Percentiles rank a stretch among this genome's conserved stretches.
phyloP scores from a whole-genome alignment of 169 alveolate genomes.

The Fabrea salina region DNA sequence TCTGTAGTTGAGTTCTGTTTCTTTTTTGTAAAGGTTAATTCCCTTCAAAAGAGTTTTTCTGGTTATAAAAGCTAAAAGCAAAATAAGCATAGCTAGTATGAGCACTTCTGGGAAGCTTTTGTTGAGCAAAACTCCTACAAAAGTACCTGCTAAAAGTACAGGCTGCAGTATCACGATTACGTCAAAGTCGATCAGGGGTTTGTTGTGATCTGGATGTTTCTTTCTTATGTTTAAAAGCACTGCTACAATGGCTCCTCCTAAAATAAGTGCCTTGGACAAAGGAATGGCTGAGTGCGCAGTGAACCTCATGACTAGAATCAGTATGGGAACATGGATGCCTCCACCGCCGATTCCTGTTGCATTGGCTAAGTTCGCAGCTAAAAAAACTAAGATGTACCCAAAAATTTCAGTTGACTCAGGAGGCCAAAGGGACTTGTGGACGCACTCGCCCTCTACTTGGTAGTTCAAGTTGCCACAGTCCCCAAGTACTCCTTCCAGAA shows the following conservation, averaged over 20 bases:
- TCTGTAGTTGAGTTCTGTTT: constrained; percentile 2
- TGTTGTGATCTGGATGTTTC: constrained; percentile 46
- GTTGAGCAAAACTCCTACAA: constrained; percentile 79
- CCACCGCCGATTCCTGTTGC: constrained; percentile 89
- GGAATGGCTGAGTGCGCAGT: constrained; percentile 76
- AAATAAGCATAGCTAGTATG: constrained; percentile 41
- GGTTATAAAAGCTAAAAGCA: constrained; percentile 27
- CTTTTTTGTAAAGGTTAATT: not conserved
- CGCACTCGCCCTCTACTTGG: too few species aligned
- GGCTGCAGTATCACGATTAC: constrained; percentile 73
- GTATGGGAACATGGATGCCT: constrained; percentile 64
- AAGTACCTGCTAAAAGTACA: constrained; percentile 71
- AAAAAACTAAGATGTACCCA: not conserved
- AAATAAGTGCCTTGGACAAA: constrained; percentile 67
- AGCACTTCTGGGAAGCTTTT: constrained; percentile 36
- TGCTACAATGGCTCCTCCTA: constrained; percentile 66
- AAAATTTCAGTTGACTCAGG: not conserved
- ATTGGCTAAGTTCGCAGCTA: constrained; percentile 52
- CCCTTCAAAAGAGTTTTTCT: constrained; percentile 18
- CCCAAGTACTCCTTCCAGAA: too few species aligned
- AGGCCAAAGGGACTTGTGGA: constrained; percentile 9
- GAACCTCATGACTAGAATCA: constrained; percentile 63
- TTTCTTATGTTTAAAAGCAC: constrained; percentile 48
- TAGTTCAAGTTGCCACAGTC: too few species aligned
- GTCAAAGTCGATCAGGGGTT: constrained; percentile 61